Evolutionary conservation across 2,329 filamentous ascomycete species (phyloP).

Genomic region (Cyanodermella asteris): DNA sequence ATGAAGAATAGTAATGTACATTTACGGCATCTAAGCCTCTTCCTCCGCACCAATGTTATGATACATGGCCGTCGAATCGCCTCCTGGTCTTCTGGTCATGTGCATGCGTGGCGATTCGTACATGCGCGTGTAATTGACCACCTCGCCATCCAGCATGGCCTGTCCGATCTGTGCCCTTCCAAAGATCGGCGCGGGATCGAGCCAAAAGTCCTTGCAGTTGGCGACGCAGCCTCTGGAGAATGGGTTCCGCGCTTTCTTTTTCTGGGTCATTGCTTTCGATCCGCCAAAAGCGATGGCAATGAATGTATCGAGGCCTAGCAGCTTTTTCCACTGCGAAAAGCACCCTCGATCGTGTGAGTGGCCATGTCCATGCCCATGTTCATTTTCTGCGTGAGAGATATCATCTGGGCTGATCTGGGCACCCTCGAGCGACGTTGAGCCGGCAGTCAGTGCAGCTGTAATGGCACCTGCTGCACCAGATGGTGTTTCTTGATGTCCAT

Average conservation of each 20-base stretch:
- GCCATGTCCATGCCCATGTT: conserved; percentile 23
- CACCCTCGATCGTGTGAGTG: conserved; percentile 41
- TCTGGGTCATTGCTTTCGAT: conserved; percentile 17
- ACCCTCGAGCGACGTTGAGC: conserved; percentile 33
- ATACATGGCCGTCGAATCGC: conserved; percentile 6
- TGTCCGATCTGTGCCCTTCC: conserved; percentile 50
- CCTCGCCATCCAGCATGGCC: conserved; percentile 54
- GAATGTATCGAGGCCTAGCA: conserved; percentile 83
- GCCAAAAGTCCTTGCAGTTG: conserved; percentile 96
- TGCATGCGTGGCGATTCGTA: conserved; percentile 66
- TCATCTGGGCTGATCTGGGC: conserved; percentile 45
- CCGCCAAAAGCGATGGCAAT: conserved; percentile 71
- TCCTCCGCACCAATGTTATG: conserved; percentile 9
- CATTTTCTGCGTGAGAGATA: too few relatives aligned
- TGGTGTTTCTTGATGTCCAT: conserved; percentile 41
- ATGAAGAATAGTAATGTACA: too few relatives aligned
- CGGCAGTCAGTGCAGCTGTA: conserved; percentile 52
- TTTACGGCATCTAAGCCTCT: too few relatives aligned
- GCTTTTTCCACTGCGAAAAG: conserved; percentile 56
- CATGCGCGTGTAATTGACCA: conserved; percentile 69
- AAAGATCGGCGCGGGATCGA: conserved; percentile 66
- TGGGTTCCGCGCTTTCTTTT: conserved; percentile 37
- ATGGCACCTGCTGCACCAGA: conserved; percentile 35
- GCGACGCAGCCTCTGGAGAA: conserved; percentile 65
- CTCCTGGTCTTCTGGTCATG: conserved; percentile 10